A percentile compares a stretch with the other conserved stretches of the same genome.
Conservation (phyloP, 495 filamentous ascomycete genomes). For the Lasiosphaeriaceae sp. region DNA sequence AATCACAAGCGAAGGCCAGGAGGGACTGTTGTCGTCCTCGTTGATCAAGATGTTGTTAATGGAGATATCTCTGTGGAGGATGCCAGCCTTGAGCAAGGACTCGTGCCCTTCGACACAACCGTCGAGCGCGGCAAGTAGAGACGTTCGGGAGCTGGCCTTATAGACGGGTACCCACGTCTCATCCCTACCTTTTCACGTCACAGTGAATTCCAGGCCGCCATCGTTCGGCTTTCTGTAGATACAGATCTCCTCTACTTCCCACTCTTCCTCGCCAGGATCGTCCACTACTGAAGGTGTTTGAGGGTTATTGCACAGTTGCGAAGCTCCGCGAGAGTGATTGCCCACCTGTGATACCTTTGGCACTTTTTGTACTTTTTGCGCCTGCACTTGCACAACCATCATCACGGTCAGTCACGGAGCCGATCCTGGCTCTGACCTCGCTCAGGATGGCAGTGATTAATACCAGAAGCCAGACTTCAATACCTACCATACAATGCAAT, state of each 20-base stretch:
- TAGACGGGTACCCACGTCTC: constrained; percentile 5
- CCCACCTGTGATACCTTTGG: not conserved
- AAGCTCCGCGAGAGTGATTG: not conserved
- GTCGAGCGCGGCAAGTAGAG: constrained; percentile 36
- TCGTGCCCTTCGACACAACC: constrained; percentile 27
- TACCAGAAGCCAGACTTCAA: too few species aligned
- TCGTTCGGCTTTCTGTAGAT: not conserved
- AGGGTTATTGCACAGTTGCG: not conserved
- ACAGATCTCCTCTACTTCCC: constrained; percentile 2
- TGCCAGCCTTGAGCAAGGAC: constrained; percentile 5
- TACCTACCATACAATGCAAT: too few species aligned
- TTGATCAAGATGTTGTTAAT: constrained; percentile 42
- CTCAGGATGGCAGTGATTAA: too few species aligned
- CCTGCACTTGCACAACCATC: too few species aligned
- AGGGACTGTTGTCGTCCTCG: constrained; percentile 29
- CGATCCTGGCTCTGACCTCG: too few species aligned
- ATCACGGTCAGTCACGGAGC: too few species aligned
- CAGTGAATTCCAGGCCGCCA: not conserved
- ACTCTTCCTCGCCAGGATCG: not conserved
- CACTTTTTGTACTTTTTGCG: too few species aligned
- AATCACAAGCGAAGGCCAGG: constrained; percentile 33
- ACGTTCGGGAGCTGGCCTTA: constrained; percentile 7
- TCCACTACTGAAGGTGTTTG: not conserved
- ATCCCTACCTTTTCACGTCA: not conserved
- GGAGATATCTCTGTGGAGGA: constrained; percentile 32